phyloP scores from a whole-genome alignment of 805 yeast species.

The Pichia occidentalis region DNA sequence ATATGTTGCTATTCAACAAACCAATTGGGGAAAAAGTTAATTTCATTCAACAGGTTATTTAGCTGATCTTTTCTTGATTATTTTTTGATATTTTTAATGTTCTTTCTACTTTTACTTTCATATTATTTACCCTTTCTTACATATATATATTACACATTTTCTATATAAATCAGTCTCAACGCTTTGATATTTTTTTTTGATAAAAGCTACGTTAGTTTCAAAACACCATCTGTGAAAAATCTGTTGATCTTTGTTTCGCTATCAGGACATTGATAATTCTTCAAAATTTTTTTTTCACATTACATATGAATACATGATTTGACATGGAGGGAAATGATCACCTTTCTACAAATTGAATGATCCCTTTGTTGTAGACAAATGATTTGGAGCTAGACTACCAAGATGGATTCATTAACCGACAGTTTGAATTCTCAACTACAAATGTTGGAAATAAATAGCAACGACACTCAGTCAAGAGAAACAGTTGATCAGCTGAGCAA shows the following conservation, averaged over 20 bases:
- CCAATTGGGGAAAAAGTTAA: background rate
- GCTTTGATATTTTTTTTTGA: constrained; percentile 5
- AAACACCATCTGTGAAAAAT: no score
- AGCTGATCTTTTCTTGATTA: background rate
- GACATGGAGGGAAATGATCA: background rate
- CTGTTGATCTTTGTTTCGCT: no score
- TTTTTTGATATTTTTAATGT: background rate
- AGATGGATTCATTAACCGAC: constrained; percentile 4
- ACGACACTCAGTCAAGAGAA: background rate
- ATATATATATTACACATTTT: constrained; percentile 2
- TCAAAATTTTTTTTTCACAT: no score
- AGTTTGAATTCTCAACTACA: constrained; percentile 9
- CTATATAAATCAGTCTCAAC: constrained; percentile 13
- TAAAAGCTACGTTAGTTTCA: no score
- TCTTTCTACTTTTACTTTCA: constrained; percentile 2
- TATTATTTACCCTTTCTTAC: background rate
- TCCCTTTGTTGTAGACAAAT: no score
- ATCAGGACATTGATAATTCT: no score
- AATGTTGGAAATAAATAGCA: constrained; percentile 9
- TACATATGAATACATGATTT: no score
- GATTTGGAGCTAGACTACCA: no score
- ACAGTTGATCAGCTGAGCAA: background rate
- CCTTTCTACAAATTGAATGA: no score
- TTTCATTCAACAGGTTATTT: constrained; percentile 7
- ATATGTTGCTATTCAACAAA: constrained; percentile 1